Evolutionary conservation across 2,329 filamentous ascomycete species (phyloP).

Genomic region (Talaromyces sp.): DNA sequence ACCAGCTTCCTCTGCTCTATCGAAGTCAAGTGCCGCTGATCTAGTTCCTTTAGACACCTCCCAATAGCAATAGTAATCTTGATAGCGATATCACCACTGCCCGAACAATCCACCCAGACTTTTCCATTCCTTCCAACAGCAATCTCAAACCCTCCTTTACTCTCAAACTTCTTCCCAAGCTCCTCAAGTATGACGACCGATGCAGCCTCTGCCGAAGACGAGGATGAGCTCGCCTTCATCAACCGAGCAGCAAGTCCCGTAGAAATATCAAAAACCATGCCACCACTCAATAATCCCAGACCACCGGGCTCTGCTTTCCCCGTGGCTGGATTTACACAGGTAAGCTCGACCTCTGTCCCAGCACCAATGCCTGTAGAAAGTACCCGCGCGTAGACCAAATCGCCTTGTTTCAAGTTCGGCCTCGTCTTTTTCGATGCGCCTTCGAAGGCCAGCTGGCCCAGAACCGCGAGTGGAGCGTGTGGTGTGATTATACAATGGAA

Average conservation of each 20-base stretch:
- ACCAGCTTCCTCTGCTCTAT: conserved; percentile 48
- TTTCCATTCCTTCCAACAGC: conserved; percentile 89
- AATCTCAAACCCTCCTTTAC: conserved; percentile 72
- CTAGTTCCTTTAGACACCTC: conserved; percentile 71
- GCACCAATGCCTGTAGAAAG: conserved; percentile 71
- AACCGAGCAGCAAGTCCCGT: conserved; percentile 77
- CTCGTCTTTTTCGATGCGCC: conserved; percentile 87
- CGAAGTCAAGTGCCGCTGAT: conserved; percentile 53
- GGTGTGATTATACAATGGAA: conserved; percentile 76
- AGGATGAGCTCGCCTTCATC: conserved; percentile 44
- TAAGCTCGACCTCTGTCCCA: conserved; percentile 84
- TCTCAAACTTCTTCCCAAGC: conserved; percentile 68
- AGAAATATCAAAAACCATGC: conserved; percentile 82
- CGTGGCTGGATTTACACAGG: conserved; percentile 81
- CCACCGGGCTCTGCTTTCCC: conserved; percentile 86
- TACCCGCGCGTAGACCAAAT: conserved; percentile 86
- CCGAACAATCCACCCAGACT: conserved; percentile 78
- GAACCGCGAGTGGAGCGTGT: conserved; percentile 60
- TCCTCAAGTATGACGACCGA: conserved; percentile 74
- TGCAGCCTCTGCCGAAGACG: conserved; percentile 50
- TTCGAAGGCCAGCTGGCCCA: conserved; percentile 91
- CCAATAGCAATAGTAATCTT: conserved; percentile 75
- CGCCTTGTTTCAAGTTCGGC: conserved; percentile 69
- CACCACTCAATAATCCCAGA: conserved; percentile 75
- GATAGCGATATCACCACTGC: conserved; percentile 54